Conservation (phyloP, 768 basidiomycete genomes). For the Lactarius quietus region DNA sequence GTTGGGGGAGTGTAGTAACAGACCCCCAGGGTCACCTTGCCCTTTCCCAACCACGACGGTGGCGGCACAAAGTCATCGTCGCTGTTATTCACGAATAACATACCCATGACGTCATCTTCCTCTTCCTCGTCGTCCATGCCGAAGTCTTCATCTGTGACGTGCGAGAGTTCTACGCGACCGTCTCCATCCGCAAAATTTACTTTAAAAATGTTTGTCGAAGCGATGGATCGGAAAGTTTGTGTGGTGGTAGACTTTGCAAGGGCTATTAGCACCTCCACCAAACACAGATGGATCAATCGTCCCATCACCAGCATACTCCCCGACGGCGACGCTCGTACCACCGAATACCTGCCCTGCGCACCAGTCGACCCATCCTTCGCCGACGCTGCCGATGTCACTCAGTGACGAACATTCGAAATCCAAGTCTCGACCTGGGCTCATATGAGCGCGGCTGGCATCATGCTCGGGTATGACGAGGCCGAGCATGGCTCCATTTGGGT, state of each 20-base stretch:
- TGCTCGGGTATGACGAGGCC: too few species aligned
- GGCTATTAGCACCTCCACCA: slow-evolving; percentile 2
- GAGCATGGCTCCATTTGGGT: slow-evolving; percentile 16
- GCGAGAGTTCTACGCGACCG: too few species aligned
- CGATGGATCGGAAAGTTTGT: neutral
- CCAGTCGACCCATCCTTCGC: slow-evolving; percentile 11
- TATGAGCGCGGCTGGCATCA: neutral
- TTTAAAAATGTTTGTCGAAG: too few species aligned
- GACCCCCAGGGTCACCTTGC: neutral
- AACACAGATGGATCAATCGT: slow-evolving; percentile 25
- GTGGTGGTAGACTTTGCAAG: neutral
- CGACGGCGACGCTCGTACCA: neutral
- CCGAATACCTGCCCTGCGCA: neutral
- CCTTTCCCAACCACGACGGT: neutral
- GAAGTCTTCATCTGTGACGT: neutral
- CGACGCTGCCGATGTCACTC: neutral
- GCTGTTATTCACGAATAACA: neutral
- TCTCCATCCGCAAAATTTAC: too few species aligned
- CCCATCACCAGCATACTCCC: slow-evolving; percentile 15
- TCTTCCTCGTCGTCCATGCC: neutral
- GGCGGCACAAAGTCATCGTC: neutral
- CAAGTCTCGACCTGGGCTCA: neutral
- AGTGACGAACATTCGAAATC: neutral
- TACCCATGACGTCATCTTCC: neutral
- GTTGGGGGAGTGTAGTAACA: too few species aligned